phyloP scores from a whole-genome alignment of 1,139 yeast genomes.

The Torulaspora globosa region DNA sequence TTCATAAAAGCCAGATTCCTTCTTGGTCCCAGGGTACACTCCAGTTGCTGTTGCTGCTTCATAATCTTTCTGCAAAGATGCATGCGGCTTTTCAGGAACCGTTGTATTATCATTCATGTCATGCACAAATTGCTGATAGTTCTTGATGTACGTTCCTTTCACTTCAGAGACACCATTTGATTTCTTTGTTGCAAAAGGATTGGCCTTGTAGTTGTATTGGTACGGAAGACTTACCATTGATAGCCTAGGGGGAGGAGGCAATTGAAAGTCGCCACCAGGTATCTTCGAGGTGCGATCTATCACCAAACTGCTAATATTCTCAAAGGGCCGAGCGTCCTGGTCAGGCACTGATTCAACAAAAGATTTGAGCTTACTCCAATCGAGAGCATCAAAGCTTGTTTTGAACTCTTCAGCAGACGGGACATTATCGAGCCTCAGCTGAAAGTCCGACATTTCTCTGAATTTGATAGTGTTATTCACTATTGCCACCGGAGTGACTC shows the following conservation, averaged over 20 bases:
- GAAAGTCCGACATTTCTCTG: conserved; percentile 87
- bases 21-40: conserved; percentile 34
- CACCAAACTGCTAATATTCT: conserved; percentile 29
- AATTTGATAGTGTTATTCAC: conserved; percentile 71
- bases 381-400: conserved; percentile 32
- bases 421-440: conserved; percentile 60
- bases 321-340: conserved; percentile 36
- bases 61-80: conserved; percentile 40
- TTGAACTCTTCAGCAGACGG: conserved; percentile 44
- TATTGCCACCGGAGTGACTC: conserved; percentile 60
- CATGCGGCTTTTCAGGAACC: conserved; percentile 45
- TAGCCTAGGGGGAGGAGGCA: conserved; percentile 85
- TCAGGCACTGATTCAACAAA: conserved; percentile 46
- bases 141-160: conserved; percentile 40
- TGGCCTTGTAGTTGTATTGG: conserved; percentile 60
- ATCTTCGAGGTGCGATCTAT: conserved; percentile 37
- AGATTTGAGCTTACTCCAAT: conserved; percentile 36
- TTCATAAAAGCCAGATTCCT: conserved; percentile 39
- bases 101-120: conserved; percentile 30
- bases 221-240: conserved; percentile 74
- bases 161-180: conserved; percentile 46
- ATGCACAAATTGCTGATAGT: conserved; percentile 36
- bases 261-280: conserved; percentile 48
- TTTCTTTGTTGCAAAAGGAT: conserved; percentile 50
- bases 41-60: conserved; percentile 34